Evolutionary conservation across 176 grass and related monocot genomes (phyloP), one percentile per base, ranked within the genome.

Genomic region (Typha latifolia): DNA sequence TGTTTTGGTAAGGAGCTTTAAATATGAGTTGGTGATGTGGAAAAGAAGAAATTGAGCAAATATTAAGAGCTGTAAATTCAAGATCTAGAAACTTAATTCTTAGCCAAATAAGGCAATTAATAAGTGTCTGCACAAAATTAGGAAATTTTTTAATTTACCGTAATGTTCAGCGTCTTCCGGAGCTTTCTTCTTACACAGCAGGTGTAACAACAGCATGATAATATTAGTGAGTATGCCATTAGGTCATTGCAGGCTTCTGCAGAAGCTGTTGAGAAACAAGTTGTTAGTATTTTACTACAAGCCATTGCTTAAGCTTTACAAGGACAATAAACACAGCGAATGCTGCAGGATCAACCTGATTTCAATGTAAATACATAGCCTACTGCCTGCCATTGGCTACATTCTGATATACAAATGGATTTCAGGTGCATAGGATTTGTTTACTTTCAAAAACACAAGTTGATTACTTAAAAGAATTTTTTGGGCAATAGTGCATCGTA

Each of bases 181-280:
- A 99, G 89, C 73, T 85, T 93, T 78, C 89, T 85, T 62, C 94
- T 87, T 49, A 99, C 64, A 49, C 94, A 99, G 69, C 94, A 99
- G 71, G 89, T 99, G 71, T 99, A 93, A 74, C 94, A 99, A 74
- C 94, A 99, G 71, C 94, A 99, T 13, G 94, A 93, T 11, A 99
- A 70, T 83, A 99, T 87, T 51, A 99, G 62, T 16, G 94, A 84
- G 65, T 90, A 93, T 24, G 83, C 89, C 94, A 99, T 69, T 67
- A 99, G 82, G 77, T 99, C 94, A 85, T 99, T 99, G 70, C 94
- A 99, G 23, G 89, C 94, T 79, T 93, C 89, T n/a, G 78, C 68
- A 2, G 89, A 85, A 74, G 94, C 94, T 99, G 86, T 72, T 26
- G 73, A 43, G 8, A 62, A 59, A 43, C 8, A 43, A 9, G 37